These are phyloP conservation scores for Aspergillus sojae DNA, from an alignment of 2,329 filamentous ascomycete genomes.

Conservation along the genomic window DNA sequence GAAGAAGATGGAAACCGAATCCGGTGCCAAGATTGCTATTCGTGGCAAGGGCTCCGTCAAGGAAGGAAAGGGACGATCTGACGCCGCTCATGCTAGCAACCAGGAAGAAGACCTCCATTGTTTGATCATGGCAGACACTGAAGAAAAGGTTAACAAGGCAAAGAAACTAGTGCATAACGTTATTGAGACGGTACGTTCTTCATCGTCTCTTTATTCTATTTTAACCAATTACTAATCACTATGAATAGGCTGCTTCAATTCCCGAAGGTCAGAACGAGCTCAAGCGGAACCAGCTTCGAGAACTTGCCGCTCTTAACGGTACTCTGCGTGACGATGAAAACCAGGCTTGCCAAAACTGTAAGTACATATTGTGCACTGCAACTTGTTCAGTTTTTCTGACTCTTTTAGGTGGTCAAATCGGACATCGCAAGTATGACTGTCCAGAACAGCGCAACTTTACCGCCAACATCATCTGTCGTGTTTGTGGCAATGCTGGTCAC, in stretches of 20 bases:
- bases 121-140: constrained; percentile 98
- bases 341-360: constrained; percentile 96
- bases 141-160: constrained; percentile 99
- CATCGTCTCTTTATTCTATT: not conserved
- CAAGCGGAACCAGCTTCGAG: constrained; percentile 96
- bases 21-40: constrained; percentile 97
- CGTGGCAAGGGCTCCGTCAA: constrained; percentile 99
- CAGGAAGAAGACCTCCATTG: constrained; percentile 99
- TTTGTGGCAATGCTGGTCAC: constrained; percentile 96
- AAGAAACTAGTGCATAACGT: constrained; percentile 98
- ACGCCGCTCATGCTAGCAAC: constrained; percentile 98
- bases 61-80: constrained; percentile 98
- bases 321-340: constrained; percentile 99
- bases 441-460: constrained; percentile 97
- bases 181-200: constrained; percentile 86
- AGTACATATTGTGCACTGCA: constrained; percentile 30
- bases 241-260: constrained; percentile 84
- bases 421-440: constrained; percentile 98
- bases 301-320: constrained; percentile 97
- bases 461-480: constrained; percentile 98
- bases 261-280: constrained; percentile 98
- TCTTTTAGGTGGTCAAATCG: constrained; percentile 80
- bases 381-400: not conserved
- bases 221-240: constrained; percentile 29
- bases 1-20: constrained; percentile 99